phyloP scores from a whole-genome alignment of 1,284 basidiomycete species.

The Pseudozyma tsukubaensis region DNA sequence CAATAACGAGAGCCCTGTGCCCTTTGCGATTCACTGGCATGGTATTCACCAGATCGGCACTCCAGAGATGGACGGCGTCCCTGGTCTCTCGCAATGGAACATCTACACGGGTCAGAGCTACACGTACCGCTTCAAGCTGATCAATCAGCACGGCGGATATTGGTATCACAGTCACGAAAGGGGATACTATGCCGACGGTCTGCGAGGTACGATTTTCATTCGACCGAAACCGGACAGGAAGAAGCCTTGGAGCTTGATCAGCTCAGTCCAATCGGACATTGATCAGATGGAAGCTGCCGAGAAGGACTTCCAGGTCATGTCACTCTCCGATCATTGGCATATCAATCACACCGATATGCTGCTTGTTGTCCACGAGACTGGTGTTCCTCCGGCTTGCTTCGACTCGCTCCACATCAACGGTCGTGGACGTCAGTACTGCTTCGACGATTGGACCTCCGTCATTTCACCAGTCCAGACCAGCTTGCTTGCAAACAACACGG shows the following conservation, averaged over 20 bases:
- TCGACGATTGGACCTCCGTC: constrained; percentile 30
- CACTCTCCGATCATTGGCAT: constrained; percentile 52
- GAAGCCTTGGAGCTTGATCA: constrained; percentile 50
- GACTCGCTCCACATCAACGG: constrained; percentile 55
- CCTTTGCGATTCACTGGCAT: constrained; percentile 54
- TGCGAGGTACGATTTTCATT: constrained; percentile 49
- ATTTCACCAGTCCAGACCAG: constrained; percentile 22
- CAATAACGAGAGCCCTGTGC: constrained; percentile 41
- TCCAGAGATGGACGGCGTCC: constrained; percentile 58
- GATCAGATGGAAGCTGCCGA: constrained; percentile 51
- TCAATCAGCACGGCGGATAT: constrained; percentile 49
- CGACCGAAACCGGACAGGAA: constrained; percentile 34
- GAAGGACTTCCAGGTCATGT: constrained; percentile 36
- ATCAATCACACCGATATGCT: constrained; percentile 51
- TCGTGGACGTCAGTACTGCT: constrained; percentile 49
- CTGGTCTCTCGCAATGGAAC: constrained; percentile 53
- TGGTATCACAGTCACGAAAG: constrained; percentile 56
- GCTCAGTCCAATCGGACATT: constrained; percentile 23
- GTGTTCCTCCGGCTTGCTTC: constrained; percentile 52
- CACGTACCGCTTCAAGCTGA: constrained; percentile 51
- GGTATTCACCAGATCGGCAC: constrained; percentile 54
- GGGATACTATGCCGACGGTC: constrained; percentile 49
- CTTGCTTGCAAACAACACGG: constrained; percentile 40
- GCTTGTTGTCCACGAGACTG: constrained; percentile 46
- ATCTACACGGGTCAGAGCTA: constrained; percentile 46